A percentile compares a stretch with the other conserved stretches of the same genome.
These are phyloP conservation scores for Plasmodium billcollinsi DNA, from an alignment of 169 alveolate genomes.

Conservation along the genomic window DNA sequence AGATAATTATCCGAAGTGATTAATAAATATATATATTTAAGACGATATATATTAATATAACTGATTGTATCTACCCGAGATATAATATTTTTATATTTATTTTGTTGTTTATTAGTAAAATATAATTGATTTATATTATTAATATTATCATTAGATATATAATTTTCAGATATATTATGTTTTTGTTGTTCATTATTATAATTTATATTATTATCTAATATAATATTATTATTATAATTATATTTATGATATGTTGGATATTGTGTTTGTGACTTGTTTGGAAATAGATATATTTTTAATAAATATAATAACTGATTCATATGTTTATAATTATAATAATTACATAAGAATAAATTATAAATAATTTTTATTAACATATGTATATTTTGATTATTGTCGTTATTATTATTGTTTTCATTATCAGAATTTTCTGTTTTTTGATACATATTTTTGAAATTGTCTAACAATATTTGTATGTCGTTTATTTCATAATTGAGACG, in stretches of 20 bases:
- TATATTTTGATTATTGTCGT: background rate
- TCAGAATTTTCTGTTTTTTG: background rate
- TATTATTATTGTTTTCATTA: too few relatives aligned
- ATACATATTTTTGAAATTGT: slow-evolving; percentile 4
- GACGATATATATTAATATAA: slow-evolving; percentile 50
- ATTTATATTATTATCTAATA: slow-evolving; percentile 28
- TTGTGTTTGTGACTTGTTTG: slow-evolving; percentile 2
- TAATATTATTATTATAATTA: slow-evolving; percentile 39
- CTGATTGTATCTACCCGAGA: background rate
- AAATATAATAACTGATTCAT: slow-evolving; percentile 44
- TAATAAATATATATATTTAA: slow-evolving; percentile 38
- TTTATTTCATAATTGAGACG: slow-evolving; percentile 70
- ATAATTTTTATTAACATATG: slow-evolving; percentile 52
- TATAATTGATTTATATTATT: slow-evolving; percentile 45
- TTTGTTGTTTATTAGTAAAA: slow-evolving; percentile 16
- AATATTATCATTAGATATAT: slow-evolving; percentile 60
- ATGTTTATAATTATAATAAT: slow-evolving; percentile 48
- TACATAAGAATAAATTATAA: slow-evolving; percentile 56
- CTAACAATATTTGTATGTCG: slow-evolving; percentile 37
- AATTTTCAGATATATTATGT: background rate
- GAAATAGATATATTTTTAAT: slow-evolving; percentile 31
- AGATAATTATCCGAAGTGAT: slow-evolving; percentile 58
- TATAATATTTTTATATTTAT: background rate
- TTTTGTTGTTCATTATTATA: background rate
- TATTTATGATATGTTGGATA: slow-evolving; percentile 57